Evolutionary conservation across 1,284 basidiomycete species (phyloP).

Genomic region (Heterobasidion annosum): DNA sequence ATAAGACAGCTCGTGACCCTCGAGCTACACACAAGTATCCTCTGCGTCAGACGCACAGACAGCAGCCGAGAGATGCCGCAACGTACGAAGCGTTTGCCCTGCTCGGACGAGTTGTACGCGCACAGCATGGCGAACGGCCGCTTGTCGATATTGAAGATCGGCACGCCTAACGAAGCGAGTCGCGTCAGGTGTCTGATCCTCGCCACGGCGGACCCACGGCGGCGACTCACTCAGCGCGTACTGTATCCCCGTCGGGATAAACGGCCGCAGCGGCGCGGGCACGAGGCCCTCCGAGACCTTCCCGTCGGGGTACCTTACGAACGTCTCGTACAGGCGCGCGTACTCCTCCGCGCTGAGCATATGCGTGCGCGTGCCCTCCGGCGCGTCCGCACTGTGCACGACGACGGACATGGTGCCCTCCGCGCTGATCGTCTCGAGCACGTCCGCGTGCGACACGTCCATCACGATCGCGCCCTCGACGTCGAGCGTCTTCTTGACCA

Average conservation of each 20-base stretch:
- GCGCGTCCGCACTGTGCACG: slow-evolving; percentile 38
- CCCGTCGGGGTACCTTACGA: slow-evolving; percentile 72
- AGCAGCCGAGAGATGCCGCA: no score
- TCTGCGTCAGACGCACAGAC: neutral
- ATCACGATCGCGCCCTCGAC: slow-evolving; percentile 88
- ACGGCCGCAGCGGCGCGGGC: slow-evolving; percentile 68
- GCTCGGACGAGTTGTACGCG: slow-evolving; percentile 79
- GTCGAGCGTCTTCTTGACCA: slow-evolving; percentile 85
- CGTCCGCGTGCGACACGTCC: slow-evolving; percentile 88
- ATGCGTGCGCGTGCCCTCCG: slow-evolving; percentile 31
- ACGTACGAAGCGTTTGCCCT: slow-evolving; percentile 72
- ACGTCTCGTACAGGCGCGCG: slow-evolving; percentile 64
- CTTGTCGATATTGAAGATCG: slow-evolving; percentile 91
- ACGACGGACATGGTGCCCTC: slow-evolving; percentile 62
- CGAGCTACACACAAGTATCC: slow-evolving; percentile 39
- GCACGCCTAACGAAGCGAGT: slow-evolving; percentile 49
- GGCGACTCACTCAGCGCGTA: slow-evolving; percentile 69
- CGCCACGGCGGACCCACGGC: neutral
- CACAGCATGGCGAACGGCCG: slow-evolving; percentile 89
- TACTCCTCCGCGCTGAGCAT: slow-evolving; percentile 62
- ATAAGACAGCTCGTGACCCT: slow-evolving; percentile 91
- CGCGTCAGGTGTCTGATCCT: neutral
- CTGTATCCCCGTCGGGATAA: slow-evolving; percentile 73
- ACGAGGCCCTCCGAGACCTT: slow-evolving; percentile 80
- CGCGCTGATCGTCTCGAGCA: slow-evolving; percentile 64